Base-by-base conservation (phyloP, 179 eudicot species). In the Heliamphora pulchella region DNA sequence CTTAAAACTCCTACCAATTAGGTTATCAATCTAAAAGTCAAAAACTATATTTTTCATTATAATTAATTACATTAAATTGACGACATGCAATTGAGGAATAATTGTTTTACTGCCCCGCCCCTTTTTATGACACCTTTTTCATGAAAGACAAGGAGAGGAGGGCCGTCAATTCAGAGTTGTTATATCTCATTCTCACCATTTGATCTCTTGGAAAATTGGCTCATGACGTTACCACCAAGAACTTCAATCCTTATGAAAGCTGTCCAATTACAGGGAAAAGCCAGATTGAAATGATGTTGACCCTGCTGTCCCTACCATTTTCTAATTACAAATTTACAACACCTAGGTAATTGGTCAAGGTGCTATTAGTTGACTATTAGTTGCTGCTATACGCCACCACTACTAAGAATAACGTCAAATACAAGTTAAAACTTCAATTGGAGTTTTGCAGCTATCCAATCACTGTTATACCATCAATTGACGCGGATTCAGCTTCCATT, bases 161-260 rank as follows among this genome's bases (percentile, higher is more conserved):
- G 47, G 15, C 41, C 2, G 11, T 8, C 15, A 66, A 13, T 66
- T 47, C 39, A 66, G 44, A 18, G 5, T 31, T 31, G 31, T 31
- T 31, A 31, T 69, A 59, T 15, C 64, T 59, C 4, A 15, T 59
- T 17, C 64, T 59, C 64, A 15, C 20, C 1, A 17, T 59, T 59
- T n/a, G 64, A 7, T 22, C 43, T 7, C 55, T 46, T 47, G 31
- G 39, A 47, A 71, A 48, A 47, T 47, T 17, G 47, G 0, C 1
- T 71, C n/a, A 46, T 47, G 74, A 71, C 47, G 74, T 8, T 71
- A 47, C 57, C 11, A 71, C 53, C 73, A 18, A 11, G 20, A 69
- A 43, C 57, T 71, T 71, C 54, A 71, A 47, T n/a, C 39, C n/a
- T 71, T 48, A 15, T 47, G 57, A 10, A 71, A 71, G 48, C 47